Base-by-base conservation (phyloP, 495 filamentous ascomycete species). In the Xylaria scruposa region DNA sequence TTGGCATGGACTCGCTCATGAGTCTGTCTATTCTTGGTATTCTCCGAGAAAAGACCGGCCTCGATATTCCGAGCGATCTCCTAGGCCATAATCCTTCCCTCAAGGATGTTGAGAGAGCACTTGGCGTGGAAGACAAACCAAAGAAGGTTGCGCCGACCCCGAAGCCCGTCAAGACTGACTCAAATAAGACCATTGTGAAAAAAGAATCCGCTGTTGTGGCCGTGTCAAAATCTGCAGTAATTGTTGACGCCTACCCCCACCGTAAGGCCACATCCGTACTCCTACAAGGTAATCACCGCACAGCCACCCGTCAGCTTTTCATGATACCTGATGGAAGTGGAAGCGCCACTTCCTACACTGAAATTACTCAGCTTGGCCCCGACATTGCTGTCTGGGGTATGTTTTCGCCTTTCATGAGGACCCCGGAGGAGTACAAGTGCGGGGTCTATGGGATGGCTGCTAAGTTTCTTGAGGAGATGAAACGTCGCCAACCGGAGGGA, bases 261-360 rank as follows among this genome's bases (percentile, higher is more conserved):
- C 90, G 92, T 86, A 94, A 82, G 74, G 80, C 85, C 67, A 77
- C 84, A 68, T 81, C 90, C 60, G 74, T 91, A 70, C 71, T 89
- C 80, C 89, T 94, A 0, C 86, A 90, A 56, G 94, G 94, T 3
- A 88, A 89, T 42, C 81, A 87, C 15, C 87, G 86, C 74, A 88
- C 82, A 15, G 84, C 88, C 15, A 86, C 79, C n/a, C 89, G 88
- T 77, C 88, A 85, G 47, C 82, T 97, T 17, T 84, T 92, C 80
- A 87, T 95, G 70, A 83, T 95, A 49, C 93, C 94, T 21, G 93
- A 95, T 74, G 93, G 93, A 24, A 89, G 88, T 67, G 93, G 93
- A 24, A 90, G 89, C 31, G 87, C 90, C 10, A 87, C 87, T 17
- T 90, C 89, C 3, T 93, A 93, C 81, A 83, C 83, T 0, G 81